Conservation (phyloP, 2,329 filamentous ascomycete species). For the Clonostachys rosea region DNA sequence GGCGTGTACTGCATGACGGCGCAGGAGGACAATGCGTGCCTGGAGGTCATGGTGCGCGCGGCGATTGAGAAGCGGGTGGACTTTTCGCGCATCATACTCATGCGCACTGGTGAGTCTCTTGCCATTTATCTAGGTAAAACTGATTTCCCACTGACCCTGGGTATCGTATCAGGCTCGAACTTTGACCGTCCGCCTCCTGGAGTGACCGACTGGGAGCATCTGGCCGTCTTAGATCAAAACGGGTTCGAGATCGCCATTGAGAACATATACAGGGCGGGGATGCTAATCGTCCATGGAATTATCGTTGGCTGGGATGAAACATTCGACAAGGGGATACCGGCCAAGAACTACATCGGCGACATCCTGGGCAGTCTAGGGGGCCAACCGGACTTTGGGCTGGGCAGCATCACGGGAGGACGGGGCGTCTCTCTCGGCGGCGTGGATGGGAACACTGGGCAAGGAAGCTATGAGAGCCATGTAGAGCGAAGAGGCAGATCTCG, state of each 20-base stretch:
- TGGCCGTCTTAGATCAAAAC: slow-evolving; percentile 56
- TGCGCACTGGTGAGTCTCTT: slow-evolving; percentile 48
- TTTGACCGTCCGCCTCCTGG: slow-evolving; percentile 66
- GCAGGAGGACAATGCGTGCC: slow-evolving; percentile 67
- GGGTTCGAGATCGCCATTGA: slow-evolving; percentile 58
- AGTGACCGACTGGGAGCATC: slow-evolving; percentile 50
- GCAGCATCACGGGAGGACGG: slow-evolving; percentile 33
- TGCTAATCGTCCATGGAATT: slow-evolving; percentile 62
- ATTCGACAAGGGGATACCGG: slow-evolving; percentile 50
- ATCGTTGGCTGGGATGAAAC: slow-evolving; percentile 53
- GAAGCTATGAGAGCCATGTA: too few species aligned
- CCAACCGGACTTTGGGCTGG: slow-evolving; percentile 59
- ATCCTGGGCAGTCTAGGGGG: slow-evolving; percentile 67
- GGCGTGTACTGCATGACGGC: slow-evolving; percentile 67
- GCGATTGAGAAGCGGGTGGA: slow-evolving; percentile 54
- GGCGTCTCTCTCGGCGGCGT: slow-evolving; percentile 14
- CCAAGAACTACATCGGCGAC: slow-evolving; percentile 65
- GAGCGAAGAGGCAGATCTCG: too few species aligned
- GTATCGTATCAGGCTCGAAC: slow-evolving; percentile 44
- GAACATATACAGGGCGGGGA: slow-evolving; percentile 64
- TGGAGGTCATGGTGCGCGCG: slow-evolving; percentile 60
- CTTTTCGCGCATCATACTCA: slow-evolving; percentile 62
- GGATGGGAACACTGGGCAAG: too few species aligned
- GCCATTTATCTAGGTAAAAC: not conserved
- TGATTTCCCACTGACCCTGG: not conserved